These are phyloP conservation scores for Colletotrichum echinochloae DNA, from an alignment of 2,329 filamentous ascomycete genomes.

Conservation along the genomic window DNA sequence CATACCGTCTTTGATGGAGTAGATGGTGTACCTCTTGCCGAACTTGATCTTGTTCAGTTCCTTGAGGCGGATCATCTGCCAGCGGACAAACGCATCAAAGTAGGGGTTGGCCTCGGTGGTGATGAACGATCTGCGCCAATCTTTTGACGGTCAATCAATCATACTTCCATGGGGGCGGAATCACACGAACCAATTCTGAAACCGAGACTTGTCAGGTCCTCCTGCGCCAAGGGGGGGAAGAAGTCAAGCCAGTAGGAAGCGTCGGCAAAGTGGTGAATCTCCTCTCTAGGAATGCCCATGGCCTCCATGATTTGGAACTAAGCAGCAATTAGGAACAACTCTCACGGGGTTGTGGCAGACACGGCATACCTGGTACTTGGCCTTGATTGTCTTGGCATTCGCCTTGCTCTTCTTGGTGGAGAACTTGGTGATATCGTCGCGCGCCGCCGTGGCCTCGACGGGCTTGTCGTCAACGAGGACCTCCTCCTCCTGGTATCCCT, in stretches of 20 bases:
- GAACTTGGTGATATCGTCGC: slow-evolving; percentile 92
- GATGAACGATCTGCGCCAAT: slow-evolving; percentile 58
- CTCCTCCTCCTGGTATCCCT: slow-evolving; percentile 76
- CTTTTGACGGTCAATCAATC: slow-evolving; percentile 54
- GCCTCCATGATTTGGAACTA: slow-evolving; percentile 96
- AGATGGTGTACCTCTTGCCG: slow-evolving; percentile 92
- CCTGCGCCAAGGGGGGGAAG: slow-evolving; percentile 70
- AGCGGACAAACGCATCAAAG: slow-evolving; percentile 91
- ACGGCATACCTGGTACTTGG: slow-evolving; percentile 85
- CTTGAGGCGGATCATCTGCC: slow-evolving; percentile 96
- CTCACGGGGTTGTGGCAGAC: neutral
- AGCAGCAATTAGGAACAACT: slow-evolving; percentile 60
- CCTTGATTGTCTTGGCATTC: slow-evolving; percentile 87
- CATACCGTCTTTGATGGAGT: slow-evolving; percentile 74
- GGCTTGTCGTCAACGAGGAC: slow-evolving; percentile 62
- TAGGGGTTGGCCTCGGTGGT: slow-evolving; percentile 97
- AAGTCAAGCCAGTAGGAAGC: slow-evolving; percentile 91
- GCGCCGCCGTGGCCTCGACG: slow-evolving; percentile 65
- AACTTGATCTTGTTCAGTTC: slow-evolving; percentile 94
- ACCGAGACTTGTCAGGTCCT: slow-evolving; percentile 39
- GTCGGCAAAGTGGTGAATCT: slow-evolving; percentile 94
- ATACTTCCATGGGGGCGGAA: neutral
- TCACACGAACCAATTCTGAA: slow-evolving; percentile 30
- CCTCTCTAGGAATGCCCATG: slow-evolving; percentile 85
- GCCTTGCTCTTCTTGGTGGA: slow-evolving; percentile 93